Percentiles rank a stretch among this genome's conserved stretches.
These are phyloP conservation scores for Colletotrichum eremochloae DNA, from an alignment of 2,329 filamentous ascomycete species.

Conservation along the genomic window DNA sequence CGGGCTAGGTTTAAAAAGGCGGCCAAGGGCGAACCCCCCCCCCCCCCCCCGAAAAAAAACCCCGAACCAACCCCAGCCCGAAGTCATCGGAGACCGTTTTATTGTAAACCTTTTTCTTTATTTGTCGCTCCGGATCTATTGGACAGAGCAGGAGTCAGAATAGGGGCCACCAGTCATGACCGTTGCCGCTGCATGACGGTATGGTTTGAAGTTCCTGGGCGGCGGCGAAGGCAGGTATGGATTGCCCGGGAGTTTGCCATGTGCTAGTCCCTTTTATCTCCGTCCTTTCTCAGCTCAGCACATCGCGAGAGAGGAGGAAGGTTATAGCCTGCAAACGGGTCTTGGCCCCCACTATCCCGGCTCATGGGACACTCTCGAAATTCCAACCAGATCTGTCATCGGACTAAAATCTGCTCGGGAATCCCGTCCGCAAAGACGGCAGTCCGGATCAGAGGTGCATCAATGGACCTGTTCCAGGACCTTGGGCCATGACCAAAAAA, in stretches of 20 bases:
- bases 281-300: conserved; percentile 9
- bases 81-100: conserved; percentile 20
- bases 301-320: conserved; percentile 14
- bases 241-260: conserved; percentile 19
- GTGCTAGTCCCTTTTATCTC: conserved; percentile 14
- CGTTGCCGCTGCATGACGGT: conserved; percentile 24
- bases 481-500: conserved; percentile 31
- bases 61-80: conserved; percentile 29
- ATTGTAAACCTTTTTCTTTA: background rate
- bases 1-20: background rate
- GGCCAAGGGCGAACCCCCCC: too few relatives aligned
- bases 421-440: conserved; percentile 21
- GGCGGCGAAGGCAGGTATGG: conserved; percentile 13
- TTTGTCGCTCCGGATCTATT: background rate
- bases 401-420: conserved; percentile 22
- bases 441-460: conserved; percentile 33
- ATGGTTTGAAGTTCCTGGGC: conserved; percentile 23
- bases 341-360: conserved; percentile 27
- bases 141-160: conserved; percentile 36
- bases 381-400: conserved; percentile 30
- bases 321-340: conserved; percentile 24
- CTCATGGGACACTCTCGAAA: conserved; percentile 16
- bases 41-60: too few relatives aligned
- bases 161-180: conserved; percentile 24
- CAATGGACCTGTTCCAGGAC: conserved; percentile 25